phyloP scores from a whole-genome alignment of 2,329 filamentous ascomycete genomes.

The Chaetomium sp. region DNA sequence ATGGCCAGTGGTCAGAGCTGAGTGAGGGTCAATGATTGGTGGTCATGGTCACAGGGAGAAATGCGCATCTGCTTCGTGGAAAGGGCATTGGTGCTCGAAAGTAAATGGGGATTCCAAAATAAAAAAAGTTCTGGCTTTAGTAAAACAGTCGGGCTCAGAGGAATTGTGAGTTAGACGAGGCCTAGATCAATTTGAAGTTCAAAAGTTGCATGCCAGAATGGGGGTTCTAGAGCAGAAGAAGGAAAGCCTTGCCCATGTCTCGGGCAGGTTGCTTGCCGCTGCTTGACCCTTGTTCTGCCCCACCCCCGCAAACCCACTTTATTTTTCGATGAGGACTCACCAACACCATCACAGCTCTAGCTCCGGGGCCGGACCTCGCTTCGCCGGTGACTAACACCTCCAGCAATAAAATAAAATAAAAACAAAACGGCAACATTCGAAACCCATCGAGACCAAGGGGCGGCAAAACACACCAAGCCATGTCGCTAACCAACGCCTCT shows the following conservation, averaged over 20 bases:
- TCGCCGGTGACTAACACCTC: slow-evolving; percentile 24
- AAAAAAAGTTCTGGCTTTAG: too few species aligned
- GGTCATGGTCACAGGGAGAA: too few species aligned
- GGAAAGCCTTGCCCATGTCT: background rate
- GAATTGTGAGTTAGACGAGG: too few species aligned
- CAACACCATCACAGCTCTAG: background rate
- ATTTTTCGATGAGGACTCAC: slow-evolving; percentile 6
- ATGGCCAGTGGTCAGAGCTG: background rate
- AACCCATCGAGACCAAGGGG: background rate
- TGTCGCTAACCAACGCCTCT: slow-evolving; percentile 89
- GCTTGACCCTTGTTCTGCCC: background rate
- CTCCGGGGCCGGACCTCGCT: slow-evolving; percentile 22
- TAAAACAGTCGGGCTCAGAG: too few species aligned
- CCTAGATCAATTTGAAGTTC: too few species aligned
- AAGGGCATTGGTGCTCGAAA: too few species aligned
- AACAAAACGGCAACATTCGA: background rate
- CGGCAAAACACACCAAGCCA: slow-evolving; percentile 42
- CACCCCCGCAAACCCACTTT: slow-evolving; percentile 25
- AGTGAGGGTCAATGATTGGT: too few species aligned
- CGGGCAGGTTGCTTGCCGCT: too few species aligned
- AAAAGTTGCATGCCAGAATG: background rate
- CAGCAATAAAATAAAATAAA: background rate
- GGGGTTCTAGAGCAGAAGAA: background rate
- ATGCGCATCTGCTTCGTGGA: too few species aligned
- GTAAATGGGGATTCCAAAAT: too few species aligned